A percentile compares a stretch with the other conserved stretches of the same genome.
Conservation (phyloP, 2,329 filamentous ascomycete genomes). For the Arthrobotrys musiformis region DNA sequence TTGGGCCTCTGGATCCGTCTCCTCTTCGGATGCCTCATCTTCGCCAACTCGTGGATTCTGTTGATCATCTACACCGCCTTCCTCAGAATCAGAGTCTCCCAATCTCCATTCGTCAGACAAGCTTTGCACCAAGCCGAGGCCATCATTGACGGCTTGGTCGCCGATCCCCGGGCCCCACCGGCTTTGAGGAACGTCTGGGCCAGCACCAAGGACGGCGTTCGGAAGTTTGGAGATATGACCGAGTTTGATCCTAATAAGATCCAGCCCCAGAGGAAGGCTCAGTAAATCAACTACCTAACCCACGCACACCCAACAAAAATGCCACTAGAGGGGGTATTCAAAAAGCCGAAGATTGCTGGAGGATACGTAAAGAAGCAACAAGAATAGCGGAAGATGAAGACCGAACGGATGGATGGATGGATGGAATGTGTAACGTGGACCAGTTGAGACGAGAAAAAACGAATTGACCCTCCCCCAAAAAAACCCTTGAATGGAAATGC, state of each 20-base stretch:
- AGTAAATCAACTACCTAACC: slow-evolving; percentile 13
- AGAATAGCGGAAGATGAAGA: too few relatives aligned
- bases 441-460: too few relatives aligned
- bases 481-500: too few relatives aligned
- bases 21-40: slow-evolving; percentile 81
- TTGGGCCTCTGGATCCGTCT: slow-evolving; percentile 87
- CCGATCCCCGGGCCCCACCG: slow-evolving; percentile 58
- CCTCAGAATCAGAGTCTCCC: slow-evolving; percentile 86
- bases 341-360: too few relatives aligned
- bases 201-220: slow-evolving; percentile 57
- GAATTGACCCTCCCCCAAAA: too few relatives aligned
- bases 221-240: slow-evolving; percentile 55
- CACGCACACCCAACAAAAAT: not conserved
- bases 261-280: slow-evolving; percentile 30
- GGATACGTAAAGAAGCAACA: too few relatives aligned
- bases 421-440: too few relatives aligned
- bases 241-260: slow-evolving; percentile 19
- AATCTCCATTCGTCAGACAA: slow-evolving; percentile 81
- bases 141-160: slow-evolving; percentile 57
- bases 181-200: slow-evolving; percentile 58
- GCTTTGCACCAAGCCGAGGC: slow-evolving; percentile 58
- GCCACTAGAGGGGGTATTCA: too few relatives aligned
- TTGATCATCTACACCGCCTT: slow-evolving; percentile 88
- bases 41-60: slow-evolving; percentile 91
- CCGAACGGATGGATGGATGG: too few relatives aligned